Conservation (phyloP, 805 yeast species). For the Candida montana region DNA sequence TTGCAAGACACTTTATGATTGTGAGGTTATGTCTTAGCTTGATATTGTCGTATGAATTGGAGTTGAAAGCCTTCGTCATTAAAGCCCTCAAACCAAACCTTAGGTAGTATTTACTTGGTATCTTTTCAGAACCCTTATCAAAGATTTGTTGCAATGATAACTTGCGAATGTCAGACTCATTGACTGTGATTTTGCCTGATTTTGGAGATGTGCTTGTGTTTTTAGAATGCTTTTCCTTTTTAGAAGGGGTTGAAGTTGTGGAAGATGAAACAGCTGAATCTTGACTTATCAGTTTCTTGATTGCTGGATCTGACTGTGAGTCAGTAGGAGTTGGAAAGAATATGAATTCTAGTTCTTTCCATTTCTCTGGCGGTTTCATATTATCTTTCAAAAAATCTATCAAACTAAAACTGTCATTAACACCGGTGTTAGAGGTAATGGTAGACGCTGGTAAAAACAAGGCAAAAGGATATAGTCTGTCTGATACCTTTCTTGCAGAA, state of each 20-base stretch:
- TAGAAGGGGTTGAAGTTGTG: conserved; percentile 16
- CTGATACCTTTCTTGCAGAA: conserved; percentile 22
- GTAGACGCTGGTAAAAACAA: conserved; percentile 46
- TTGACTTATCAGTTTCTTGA: conserved; percentile 12
- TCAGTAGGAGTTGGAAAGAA: conserved; percentile 31
- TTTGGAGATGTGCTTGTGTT: conserved; percentile 28
- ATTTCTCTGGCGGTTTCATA: conserved; percentile 45
- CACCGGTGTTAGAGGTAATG: conserved; percentile 28
- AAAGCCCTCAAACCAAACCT: conserved; percentile 58
- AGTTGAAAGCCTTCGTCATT: conserved; percentile 68
- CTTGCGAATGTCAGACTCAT: conserved; percentile 53
- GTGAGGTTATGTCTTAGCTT: conserved; percentile 54
- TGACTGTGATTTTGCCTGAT: conserved; percentile 43
- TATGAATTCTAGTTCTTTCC: conserved; percentile 51
- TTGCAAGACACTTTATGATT: conserved; percentile 58
- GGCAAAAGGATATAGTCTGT: conserved; percentile 40
- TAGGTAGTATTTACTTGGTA: conserved; percentile 62
- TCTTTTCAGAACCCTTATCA: conserved; percentile 48
- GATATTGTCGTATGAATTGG: conserved; percentile 47
- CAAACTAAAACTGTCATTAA: conserved; percentile 37
- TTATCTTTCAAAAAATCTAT: conserved; percentile 41
- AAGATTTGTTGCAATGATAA: conserved; percentile 55
- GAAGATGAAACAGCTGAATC: neutral
- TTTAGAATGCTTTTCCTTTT: conserved; percentile 7
- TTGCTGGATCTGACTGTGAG: conserved; percentile 7